These are phyloP conservation scores for Malassezia globosa DNA, from an alignment of 1,284 basidiomycete species.

Conservation along the genomic window DNA sequence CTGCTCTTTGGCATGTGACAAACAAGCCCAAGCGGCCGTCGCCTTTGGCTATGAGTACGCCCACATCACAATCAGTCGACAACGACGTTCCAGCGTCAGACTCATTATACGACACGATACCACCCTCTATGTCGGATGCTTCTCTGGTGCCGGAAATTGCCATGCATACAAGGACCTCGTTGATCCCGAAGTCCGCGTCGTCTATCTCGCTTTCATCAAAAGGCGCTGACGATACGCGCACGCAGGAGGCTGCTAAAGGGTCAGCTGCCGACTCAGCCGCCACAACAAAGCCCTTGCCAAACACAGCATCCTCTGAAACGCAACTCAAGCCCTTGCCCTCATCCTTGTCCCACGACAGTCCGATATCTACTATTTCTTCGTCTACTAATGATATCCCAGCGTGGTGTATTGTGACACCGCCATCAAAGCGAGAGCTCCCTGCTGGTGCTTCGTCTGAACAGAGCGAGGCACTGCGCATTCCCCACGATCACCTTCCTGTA, in stretches of 20 bases:
- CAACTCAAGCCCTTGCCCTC: too few relatives aligned
- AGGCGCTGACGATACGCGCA: too few relatives aligned
- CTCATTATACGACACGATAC: background rate
- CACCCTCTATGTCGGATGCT: background rate
- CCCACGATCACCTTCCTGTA: constrained; percentile 3
- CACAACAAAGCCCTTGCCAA: too few relatives aligned
- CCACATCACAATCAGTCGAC: background rate
- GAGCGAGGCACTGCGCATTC: background rate
- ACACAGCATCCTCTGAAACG: too few relatives aligned
- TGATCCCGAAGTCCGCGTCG: background rate
- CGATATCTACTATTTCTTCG: too few relatives aligned
- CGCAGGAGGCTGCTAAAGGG: too few relatives aligned
- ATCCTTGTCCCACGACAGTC: too few relatives aligned
- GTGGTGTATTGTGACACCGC: constrained; percentile 5
- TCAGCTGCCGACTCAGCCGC: too few relatives aligned
- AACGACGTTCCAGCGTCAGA: background rate
- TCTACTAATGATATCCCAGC: background rate
- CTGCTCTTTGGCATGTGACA: background rate
- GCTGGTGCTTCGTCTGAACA: background rate
- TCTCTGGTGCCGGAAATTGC: background rate
- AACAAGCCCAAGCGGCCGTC: constrained; percentile 17
- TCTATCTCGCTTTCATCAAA: too few relatives aligned
- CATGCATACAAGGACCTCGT: too few relatives aligned
- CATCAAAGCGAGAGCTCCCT: background rate
- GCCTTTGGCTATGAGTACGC: constrained; percentile 5